phyloP scores from a whole-genome alignment of 306 rosid genomes.

The Carpinus fangiana region DNA sequence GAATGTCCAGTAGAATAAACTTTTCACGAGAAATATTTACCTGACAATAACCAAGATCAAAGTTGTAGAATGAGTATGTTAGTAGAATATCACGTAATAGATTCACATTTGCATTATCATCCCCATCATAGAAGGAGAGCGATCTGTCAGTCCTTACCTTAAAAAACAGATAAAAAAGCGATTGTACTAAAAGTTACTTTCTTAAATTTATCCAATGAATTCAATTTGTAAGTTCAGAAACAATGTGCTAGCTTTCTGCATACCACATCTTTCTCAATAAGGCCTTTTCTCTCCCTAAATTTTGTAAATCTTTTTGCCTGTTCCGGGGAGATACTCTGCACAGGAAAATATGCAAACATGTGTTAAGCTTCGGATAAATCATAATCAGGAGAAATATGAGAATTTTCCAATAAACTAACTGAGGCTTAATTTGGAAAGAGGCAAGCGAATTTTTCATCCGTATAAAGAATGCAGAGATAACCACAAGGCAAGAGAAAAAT shows the following conservation, averaged over 20 bases:
- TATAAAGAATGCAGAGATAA: background rate
- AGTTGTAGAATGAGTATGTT: slow-evolving; percentile 98
- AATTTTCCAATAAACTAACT: background rate
- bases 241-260: slow-evolving; percentile 29
- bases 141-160: slow-evolving; percentile 97
- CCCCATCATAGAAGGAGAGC: slow-evolving; percentile 80
- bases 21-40: slow-evolving; percentile 40
- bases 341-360: slow-evolving; percentile 12
- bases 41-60: slow-evolving; percentile 99
- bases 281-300: slow-evolving; percentile 96
- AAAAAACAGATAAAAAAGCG: slow-evolving; percentile 28
- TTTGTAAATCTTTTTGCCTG: slow-evolving; percentile 96
- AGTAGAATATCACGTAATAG: slow-evolving; percentile 79
- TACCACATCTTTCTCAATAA: slow-evolving; percentile 99
- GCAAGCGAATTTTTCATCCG: background rate
- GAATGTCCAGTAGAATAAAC: slow-evolving; percentile 12
- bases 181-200: slow-evolving; percentile 34
- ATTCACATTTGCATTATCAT: slow-evolving; percentile 82
- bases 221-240: slow-evolving; percentile 22
- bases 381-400: slow-evolving; percentile 6
- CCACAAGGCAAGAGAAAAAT: background rate
- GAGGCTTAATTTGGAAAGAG: slow-evolving; percentile 2
- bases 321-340: slow-evolving; percentile 76
- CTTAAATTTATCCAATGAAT: slow-evolving; percentile 14
- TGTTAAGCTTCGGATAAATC: slow-evolving; percentile 17